Percentiles rank a stretch among this genome's conserved stretches.
Conservation (phyloP, 495 filamentous ascomycete species). For the Sabuloglossum arenarium region DNA sequence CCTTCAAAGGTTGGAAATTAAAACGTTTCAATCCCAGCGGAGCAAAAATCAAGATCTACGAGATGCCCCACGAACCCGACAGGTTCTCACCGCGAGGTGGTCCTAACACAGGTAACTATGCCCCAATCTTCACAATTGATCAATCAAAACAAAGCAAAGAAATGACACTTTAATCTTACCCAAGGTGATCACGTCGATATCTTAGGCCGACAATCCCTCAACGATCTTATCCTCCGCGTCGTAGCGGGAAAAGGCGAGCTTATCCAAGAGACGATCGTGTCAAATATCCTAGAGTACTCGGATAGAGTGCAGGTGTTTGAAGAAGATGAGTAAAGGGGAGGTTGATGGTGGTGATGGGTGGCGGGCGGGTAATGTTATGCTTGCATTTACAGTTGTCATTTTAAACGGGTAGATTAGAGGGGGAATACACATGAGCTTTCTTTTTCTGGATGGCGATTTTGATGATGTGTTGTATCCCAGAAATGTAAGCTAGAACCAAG, state of each 20-base stretch:
- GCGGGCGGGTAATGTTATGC: no score
- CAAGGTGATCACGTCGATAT: conserved; percentile 90
- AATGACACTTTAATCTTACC: background rate
- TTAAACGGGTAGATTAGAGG: no score
- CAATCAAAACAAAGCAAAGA: conserved; percentile 58
- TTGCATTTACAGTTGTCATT: no score
- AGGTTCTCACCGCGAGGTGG: conserved; percentile 78
- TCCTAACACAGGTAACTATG: conserved; percentile 56
- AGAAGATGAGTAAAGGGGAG: no score
- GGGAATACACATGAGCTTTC: no score
- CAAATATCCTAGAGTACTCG: conserved; percentile 61
- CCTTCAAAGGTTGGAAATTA: conserved; percentile 62
- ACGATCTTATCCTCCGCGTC: conserved; percentile 74
- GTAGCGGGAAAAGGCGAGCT: conserved; percentile 70
- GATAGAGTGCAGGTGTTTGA: conserved; percentile 59
- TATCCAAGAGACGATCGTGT: conserved; percentile 58
- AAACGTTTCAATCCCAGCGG: conserved; percentile 83
- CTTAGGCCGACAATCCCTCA: conserved; percentile 66
- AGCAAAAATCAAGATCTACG: conserved; percentile 59
- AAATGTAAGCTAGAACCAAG: no score
- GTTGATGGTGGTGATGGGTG: no score
- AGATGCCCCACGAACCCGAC: conserved; percentile 95
- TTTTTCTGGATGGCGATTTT: no score
- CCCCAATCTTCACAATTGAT: background rate
- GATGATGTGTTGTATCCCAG: no score